Evolutionary conservation across 805 yeast species (phyloP), one percentile per base, ranked within the genome.

Genomic region (Ogataea allantospora): DNA sequence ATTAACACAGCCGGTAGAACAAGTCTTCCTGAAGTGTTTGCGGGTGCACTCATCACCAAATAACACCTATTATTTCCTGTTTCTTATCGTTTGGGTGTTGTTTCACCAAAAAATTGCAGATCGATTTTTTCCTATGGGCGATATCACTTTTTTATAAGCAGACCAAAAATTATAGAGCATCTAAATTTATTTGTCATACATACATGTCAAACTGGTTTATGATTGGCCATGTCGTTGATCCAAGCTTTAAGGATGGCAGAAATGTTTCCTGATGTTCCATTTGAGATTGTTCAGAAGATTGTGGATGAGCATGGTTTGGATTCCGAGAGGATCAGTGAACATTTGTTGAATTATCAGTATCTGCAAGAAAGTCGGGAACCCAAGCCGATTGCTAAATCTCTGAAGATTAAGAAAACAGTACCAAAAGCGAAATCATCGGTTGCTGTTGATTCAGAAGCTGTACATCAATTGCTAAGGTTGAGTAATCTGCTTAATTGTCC

Each of bases 181-280:
- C n/a, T n/a, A n/a, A n/a, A n/a, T n/a, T n/a, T n/a, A n/a, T n/a
- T n/a, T n/a, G n/a, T n/a, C n/a, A n/a, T n/a, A n/a, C n/a, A n/a
- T n/a, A n/a, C n/a, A n/a, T n/a, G n/a, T n/a, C n/a, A n/a, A n/a
- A n/a, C n/a, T n/a, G 23, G 5, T 28, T n/a, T 11, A 28, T n/a
- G 4, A 25, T 25, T 13, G 11, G n/a, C 11, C 27, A 22, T 16
- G 22, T 23, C 20, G 13, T 14, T 36, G 7, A 30, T 23, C 3
- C 37, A 33, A 3, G 42, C 54, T 1, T 22, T 50, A 6, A 8
- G 20, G n/a, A 27, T 55, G 12, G 56, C 58, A 5, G 68, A 65
- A 10, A 66, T 77, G 57, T 76, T 78, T 42, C 81, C 82, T 0
- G 53, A 66, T 11, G 43, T 63, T 2, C 62, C 65, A 2, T 27